Conservation (phyloP, 2,329 filamentous ascomycete species). For the Ophiostoma angusticollis region DNA sequence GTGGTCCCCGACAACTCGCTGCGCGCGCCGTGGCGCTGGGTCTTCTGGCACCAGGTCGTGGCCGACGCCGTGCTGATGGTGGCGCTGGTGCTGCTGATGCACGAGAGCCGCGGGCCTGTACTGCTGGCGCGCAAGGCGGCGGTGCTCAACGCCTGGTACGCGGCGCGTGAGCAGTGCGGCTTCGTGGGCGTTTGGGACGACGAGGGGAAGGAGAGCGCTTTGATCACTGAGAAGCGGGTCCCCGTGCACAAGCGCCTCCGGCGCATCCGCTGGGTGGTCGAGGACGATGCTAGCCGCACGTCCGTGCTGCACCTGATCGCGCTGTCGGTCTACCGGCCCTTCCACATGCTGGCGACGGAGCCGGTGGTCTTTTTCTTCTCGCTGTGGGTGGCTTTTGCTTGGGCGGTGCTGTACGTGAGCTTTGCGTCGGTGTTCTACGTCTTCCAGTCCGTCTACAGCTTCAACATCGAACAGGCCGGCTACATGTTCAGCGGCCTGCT, state of each 20-base stretch:
- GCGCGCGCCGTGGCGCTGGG: conserved; percentile 59
- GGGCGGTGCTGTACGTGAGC: conserved; percentile 78
- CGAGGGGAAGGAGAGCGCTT: neutral
- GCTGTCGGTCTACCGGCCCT: conserved; percentile 64
- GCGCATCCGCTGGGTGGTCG: conserved; percentile 68
- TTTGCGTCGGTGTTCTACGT: conserved; percentile 72
- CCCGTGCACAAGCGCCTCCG: conserved; percentile 18
- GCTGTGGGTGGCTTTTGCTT: conserved; percentile 79
- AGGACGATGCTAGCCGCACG: conserved; percentile 62
- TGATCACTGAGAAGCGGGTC: too few species aligned
- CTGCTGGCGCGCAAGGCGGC: conserved; percentile 63
- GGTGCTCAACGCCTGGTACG: conserved; percentile 67
- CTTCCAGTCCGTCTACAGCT: conserved; percentile 54
- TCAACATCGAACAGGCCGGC: conserved; percentile 54
- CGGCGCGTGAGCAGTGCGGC: conserved; percentile 53
- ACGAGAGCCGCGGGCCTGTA: conserved; percentile 72
- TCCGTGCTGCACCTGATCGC: conserved; percentile 56
- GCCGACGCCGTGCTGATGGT: conserved; percentile 49
- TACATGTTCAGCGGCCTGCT: conserved; percentile 64
- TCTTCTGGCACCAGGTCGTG: conserved; percentile 78
- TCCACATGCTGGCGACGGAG: conserved; percentile 63
- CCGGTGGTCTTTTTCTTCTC: conserved; percentile 78
- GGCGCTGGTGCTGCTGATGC: conserved; percentile 56
- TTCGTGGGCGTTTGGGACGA: conserved; percentile 32
- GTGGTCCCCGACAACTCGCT: conserved; percentile 16